phyloP scores from a whole-genome alignment of 257 asterid genomes.

The Lithospermum erythrorhizon region DNA sequence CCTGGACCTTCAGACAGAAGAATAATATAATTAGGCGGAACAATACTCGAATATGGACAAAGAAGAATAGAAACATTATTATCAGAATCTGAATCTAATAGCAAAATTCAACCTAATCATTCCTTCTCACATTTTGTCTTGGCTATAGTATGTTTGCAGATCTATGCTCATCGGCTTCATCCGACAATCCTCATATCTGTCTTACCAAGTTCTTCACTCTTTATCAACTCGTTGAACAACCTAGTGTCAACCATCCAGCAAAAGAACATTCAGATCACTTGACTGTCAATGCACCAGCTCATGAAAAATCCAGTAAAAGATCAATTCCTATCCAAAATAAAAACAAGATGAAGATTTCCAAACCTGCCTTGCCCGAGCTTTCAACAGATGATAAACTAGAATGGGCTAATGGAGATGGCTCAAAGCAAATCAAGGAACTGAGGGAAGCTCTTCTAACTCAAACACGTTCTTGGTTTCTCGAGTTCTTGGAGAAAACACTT shows the following conservation, averaged over 20 bases:
- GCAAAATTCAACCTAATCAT: not conserved
- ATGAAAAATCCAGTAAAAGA: constrained; percentile 31
- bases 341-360: constrained; percentile 17
- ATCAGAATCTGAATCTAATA: not conserved
- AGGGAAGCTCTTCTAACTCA: constrained; percentile 32
- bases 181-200: constrained; percentile 53
- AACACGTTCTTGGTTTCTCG: constrained; percentile 60
- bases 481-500: constrained; percentile 58
- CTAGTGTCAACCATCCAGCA: constrained; percentile 22
- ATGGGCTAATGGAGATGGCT: constrained; percentile 60
- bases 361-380: constrained; percentile 19
- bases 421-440: constrained; percentile 37
- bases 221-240: constrained; percentile 51
- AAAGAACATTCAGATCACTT: constrained; percentile 23
- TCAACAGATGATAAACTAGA: constrained; percentile 40
- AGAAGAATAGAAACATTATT: not conserved
- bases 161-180: constrained; percentile 57
- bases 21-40: too few relatives aligned
- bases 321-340: constrained; percentile 13
- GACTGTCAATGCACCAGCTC: constrained; percentile 19
- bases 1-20: not conserved
- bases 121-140: not conserved
- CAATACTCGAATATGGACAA: too few relatives aligned
- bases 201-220: constrained; percentile 65
- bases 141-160: constrained; percentile 54